Conservation (phyloP, 2,329 filamentous ascomycete species). For the Sordariomycetes sp. region DNA sequence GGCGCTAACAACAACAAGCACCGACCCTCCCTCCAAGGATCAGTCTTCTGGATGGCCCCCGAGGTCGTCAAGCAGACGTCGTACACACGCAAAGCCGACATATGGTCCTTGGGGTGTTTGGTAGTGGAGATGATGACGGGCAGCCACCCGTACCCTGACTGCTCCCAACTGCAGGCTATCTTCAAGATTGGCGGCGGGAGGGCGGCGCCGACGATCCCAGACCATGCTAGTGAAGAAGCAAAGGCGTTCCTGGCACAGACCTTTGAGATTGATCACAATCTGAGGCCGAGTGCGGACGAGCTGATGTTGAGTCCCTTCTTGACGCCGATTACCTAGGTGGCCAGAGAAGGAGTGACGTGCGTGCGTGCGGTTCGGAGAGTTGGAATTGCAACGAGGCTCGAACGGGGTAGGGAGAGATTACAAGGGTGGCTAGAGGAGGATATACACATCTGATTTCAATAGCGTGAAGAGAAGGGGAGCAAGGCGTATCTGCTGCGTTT, state of each 20-base stretch:
- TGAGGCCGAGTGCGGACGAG: constrained; percentile 85
- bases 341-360: too few species aligned
- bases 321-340: constrained; percentile 54
- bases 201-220: constrained; percentile 80
- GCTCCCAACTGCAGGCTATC: constrained; percentile 93
- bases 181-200: constrained; percentile 94
- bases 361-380: too few species aligned
- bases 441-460: too few species aligned
- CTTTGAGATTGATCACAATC: constrained; percentile 92
- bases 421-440: neutral
- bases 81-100: constrained; percentile 96
- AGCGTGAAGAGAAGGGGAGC: too few species aligned
- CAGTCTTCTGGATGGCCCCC: constrained; percentile 99
- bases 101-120: constrained; percentile 94
- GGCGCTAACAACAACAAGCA: constrained; percentile 60
- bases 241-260: constrained; percentile 76
- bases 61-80: constrained; percentile 97
- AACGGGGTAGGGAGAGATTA: neutral
- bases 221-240: constrained; percentile 76
- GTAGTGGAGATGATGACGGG: constrained; percentile 99
- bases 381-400: neutral
- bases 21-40: constrained; percentile 80
- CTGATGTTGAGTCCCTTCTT: constrained; percentile 78
- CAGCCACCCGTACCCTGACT: constrained; percentile 91
- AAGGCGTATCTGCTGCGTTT: too few species aligned